Percentiles rank a stretch among this genome's conserved stretches.
Conservation (phyloP, 495 filamentous ascomycete genomes). For the Bombardia bombarda region DNA sequence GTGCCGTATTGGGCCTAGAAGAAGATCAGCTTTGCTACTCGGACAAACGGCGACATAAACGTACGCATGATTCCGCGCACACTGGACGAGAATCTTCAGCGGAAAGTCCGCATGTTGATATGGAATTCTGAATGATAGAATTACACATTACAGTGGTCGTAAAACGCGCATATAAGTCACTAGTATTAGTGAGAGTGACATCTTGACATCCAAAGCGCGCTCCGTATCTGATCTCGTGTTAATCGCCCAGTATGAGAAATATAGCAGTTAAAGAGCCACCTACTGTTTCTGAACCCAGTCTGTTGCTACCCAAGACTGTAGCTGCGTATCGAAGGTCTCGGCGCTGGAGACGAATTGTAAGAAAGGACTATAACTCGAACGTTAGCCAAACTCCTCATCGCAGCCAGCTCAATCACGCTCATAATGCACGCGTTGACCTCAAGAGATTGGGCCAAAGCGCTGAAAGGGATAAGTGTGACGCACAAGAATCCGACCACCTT, state of each 20-base stretch:
- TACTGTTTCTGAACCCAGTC: slow-evolving; percentile 72
- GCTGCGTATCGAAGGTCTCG: slow-evolving; percentile 68
- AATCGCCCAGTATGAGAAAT: neutral
- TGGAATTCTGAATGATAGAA: slow-evolving; percentile 88
- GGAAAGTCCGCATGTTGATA: slow-evolving; percentile 58
- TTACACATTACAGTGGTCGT: slow-evolving; percentile 92
- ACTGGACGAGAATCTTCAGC: slow-evolving; percentile 59
- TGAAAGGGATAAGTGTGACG: slow-evolving; percentile 31
- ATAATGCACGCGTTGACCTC: too few relatives aligned
- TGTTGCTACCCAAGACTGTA: slow-evolving; percentile 65
- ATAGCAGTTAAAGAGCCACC: slow-evolving; percentile 20
- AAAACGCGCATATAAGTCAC: slow-evolving; percentile 84
- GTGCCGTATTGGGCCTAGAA: slow-evolving; percentile 69
- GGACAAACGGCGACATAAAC: too few relatives aligned
- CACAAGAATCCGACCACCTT: slow-evolving; percentile 72
- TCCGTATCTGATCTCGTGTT: slow-evolving; percentile 49
- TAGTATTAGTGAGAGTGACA: slow-evolving; percentile 73
- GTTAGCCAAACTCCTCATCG: too few relatives aligned
- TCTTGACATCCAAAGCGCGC: slow-evolving; percentile 72
- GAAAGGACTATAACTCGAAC: slow-evolving; percentile 59
- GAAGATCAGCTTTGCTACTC: slow-evolving; percentile 26
- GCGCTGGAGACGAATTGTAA: slow-evolving; percentile 69
- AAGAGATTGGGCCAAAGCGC: too few relatives aligned
- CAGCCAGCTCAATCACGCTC: too few relatives aligned
- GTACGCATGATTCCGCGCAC: slow-evolving; percentile 86